Evolutionary conservation across 2,329 filamentous ascomycete species (phyloP).

Genomic region (Ophiostoma quercus): DNA sequence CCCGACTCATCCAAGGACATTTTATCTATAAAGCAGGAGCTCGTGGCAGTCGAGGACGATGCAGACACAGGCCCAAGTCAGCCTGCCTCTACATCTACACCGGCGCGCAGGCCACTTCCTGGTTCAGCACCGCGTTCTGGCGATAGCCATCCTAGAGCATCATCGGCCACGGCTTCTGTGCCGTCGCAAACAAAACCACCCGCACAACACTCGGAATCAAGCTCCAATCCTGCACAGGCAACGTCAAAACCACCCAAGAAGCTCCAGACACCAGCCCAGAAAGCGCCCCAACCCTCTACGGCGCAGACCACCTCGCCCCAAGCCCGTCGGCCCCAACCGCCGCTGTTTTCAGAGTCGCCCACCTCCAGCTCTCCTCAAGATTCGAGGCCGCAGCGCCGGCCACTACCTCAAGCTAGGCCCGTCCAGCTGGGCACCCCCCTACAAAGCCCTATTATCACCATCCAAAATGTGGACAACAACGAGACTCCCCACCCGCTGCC

Average conservation of each 20-base stretch:
- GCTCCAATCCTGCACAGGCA: not conserved
- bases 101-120: not conserved
- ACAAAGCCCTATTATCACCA: slow-evolving; percentile 2
- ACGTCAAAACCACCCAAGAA: not conserved
- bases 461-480: not conserved
- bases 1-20: not conserved
- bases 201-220: not conserved
- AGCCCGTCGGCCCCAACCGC: not conserved
- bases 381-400: not conserved
- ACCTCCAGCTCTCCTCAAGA: not conserved
- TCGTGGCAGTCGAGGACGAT: not conserved
- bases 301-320: not conserved
- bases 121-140: not conserved
- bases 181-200: not conserved
- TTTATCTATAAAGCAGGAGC: not conserved
- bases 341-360: slow-evolving; percentile 6
- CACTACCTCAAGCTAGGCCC: slow-evolving; percentile 2
- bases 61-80: not conserved
- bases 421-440: not conserved
- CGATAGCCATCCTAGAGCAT: not conserved
- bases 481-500: not conserved
- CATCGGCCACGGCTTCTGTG: not conserved
- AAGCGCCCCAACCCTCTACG: not conserved
- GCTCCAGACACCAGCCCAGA: not conserved
- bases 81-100: not conserved